These are phyloP conservation scores for Carex scoparia DNA, from an alignment of 176 grass and related monocot genomes.

Conservation along the genomic window DNA sequence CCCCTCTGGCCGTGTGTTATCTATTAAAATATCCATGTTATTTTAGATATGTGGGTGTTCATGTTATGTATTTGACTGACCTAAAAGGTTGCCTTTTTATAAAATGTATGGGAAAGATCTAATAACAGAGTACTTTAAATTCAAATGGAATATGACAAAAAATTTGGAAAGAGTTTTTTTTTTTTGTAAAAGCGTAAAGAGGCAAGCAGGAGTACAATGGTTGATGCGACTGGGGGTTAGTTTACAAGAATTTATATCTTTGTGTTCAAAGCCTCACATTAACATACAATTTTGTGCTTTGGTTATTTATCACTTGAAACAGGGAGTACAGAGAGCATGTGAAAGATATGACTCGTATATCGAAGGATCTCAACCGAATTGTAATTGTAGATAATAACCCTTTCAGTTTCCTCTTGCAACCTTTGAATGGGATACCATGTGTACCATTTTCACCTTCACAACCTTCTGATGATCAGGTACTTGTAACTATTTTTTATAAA, in stretches of 20 bases:
- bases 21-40: not conserved
- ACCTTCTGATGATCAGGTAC: slow-evolving; percentile 77
- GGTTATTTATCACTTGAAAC: slow-evolving; percentile 10
- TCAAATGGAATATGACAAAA: not conserved
- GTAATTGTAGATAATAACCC: slow-evolving; percentile 97
- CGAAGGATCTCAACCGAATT: slow-evolving; percentile 60
- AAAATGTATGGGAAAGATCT: not conserved
- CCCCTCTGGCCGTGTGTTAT: not conserved
- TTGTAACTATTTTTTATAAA: not conserved
- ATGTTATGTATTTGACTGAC: not conserved
- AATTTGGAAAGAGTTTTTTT: too few species aligned
- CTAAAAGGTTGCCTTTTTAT: not conserved
- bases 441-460: slow-evolving; percentile 74
- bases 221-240: not conserved
- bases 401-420: slow-evolving; percentile 89
- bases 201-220: not conserved
- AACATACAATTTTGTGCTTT: not conserved
- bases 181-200: not conserved
- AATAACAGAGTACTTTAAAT: not conserved
- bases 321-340: slow-evolving; percentile 88
- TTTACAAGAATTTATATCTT: not conserved
- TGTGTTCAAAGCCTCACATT: not conserved
- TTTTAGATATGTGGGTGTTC: not conserved
- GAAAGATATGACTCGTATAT: slow-evolving; percentile 85
- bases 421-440: slow-evolving; percentile 89